Conservation (phyloP, 1,139 yeast species). For the Sugiyamaella sp. region DNA sequence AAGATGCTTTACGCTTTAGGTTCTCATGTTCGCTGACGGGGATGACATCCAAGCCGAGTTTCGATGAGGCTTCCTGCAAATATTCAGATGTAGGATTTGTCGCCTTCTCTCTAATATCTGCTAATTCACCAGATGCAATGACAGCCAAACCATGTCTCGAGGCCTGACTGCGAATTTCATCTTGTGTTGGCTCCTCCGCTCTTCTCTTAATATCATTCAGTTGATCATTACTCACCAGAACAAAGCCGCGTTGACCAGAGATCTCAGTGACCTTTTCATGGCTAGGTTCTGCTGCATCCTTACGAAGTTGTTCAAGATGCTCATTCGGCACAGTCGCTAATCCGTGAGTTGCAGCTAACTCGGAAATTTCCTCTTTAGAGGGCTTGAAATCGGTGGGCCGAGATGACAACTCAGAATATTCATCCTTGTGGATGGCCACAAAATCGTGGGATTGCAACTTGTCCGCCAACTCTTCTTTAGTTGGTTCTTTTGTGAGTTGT, state of each 20-base stretch:
- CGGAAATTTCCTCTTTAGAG: slow-evolving; percentile 31
- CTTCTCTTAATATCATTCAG: slow-evolving; percentile 34
- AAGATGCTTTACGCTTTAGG: slow-evolving; percentile 30
- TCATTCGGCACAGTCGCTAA: slow-evolving; percentile 36
- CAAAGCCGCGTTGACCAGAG: slow-evolving; percentile 34
- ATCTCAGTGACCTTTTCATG: slow-evolving; percentile 32
- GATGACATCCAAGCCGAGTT: slow-evolving; percentile 42
- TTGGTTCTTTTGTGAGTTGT: slow-evolving; percentile 27
- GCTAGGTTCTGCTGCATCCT: slow-evolving; percentile 26
- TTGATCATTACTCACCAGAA: slow-evolving; percentile 39
- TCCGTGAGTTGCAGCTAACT: slow-evolving; percentile 36
- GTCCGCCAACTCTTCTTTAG: slow-evolving; percentile 30
- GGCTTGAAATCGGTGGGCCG: slow-evolving; percentile 36
- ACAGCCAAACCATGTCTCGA: slow-evolving; percentile 39
- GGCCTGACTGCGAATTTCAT: slow-evolving; percentile 26
- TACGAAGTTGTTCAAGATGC: slow-evolving; percentile 30
- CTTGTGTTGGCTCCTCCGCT: slow-evolving; percentile 25
- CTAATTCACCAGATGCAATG: slow-evolving; percentile 40
- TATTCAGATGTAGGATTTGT: slow-evolving; percentile 29
- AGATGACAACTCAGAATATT: slow-evolving; percentile 32
- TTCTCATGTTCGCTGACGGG: slow-evolving; percentile 40
- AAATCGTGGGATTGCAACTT: slow-evolving; percentile 29
- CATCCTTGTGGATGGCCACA: slow-evolving; percentile 35
- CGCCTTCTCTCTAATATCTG: slow-evolving; percentile 31
- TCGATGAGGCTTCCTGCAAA: slow-evolving; percentile 25